Conservation (phyloP, 345 rosid genomes). For the Isatis tinctoria region DNA sequence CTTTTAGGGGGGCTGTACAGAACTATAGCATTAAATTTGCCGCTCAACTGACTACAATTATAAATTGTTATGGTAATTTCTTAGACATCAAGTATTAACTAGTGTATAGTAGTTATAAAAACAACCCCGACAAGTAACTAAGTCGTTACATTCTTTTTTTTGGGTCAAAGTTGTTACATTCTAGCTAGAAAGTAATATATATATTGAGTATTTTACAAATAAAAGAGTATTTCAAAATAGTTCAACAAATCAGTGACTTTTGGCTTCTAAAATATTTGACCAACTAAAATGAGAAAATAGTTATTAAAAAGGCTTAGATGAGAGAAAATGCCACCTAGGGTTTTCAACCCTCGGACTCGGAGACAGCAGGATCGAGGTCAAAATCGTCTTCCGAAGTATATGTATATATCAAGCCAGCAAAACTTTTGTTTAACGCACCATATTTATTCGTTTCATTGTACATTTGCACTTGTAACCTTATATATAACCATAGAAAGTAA, state of each 20-base stretch:
- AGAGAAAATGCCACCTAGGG: conserved; percentile 22
- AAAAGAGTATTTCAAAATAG: not conserved
- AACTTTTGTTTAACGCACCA: conserved; percentile 21
- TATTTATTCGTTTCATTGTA: not conserved
- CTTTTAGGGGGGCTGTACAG: conserved; percentile 20
- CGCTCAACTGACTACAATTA: not conserved
- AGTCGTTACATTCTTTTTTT: not conserved
- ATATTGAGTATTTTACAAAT: not conserved
- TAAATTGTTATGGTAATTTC: not conserved
- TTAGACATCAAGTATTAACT: not conserved
- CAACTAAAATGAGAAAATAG: not conserved
- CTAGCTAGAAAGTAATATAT: not conserved
- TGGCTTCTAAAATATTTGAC: not conserved
- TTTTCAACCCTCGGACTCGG: conserved; percentile 7
- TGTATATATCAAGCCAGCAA: conserved; percentile 35
- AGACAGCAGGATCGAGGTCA: conserved; percentile 20
- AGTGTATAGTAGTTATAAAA: not conserved
- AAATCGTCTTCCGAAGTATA: not conserved
- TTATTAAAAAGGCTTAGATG: not conserved
- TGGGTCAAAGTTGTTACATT: not conserved
- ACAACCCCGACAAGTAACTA: not conserved
- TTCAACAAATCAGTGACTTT: conserved; percentile 6
- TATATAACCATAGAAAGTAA: conserved; percentile 1
- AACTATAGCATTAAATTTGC: conserved; percentile 19
- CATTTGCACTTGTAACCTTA: not conserved